Percentiles rank a stretch among this genome's conserved stretches.
Evolutionary conservation across 116 monocot species (phyloP).

Genomic region (Zostera marina): DNA sequence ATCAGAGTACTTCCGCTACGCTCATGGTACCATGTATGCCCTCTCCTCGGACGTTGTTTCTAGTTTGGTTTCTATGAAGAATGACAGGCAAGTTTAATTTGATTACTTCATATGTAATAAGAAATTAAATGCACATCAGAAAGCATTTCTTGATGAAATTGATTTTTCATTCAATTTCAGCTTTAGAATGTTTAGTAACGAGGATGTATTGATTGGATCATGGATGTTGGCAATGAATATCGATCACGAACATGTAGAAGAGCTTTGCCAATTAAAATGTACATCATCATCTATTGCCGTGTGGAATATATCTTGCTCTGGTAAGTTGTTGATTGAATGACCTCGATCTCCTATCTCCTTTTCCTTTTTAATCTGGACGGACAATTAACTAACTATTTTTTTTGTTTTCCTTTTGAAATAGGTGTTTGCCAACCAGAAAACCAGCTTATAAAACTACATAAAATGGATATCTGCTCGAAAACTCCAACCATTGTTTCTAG

Average conservation of each 20-base stretch:
- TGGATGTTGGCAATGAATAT: conserved; percentile 97
- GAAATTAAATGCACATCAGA: not conserved
- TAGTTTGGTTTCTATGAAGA: conserved; percentile 54
- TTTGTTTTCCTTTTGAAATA: conserved; percentile 4
- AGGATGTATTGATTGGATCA: conserved; percentile 78
- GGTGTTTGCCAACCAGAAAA: conserved; percentile 75
- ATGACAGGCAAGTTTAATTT: conserved; percentile 68
- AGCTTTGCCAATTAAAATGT: conserved; percentile 50
- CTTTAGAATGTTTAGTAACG: conserved; percentile 50
- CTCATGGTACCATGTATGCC: conserved; percentile 96
- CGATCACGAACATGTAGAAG: conserved; percentile 54
- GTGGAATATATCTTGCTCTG: conserved; percentile 95
- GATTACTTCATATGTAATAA: not conserved
- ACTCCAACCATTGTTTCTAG: conserved; percentile 23
- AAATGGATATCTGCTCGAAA: conserved; percentile 49
- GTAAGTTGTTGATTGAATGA: conserved; percentile 15
- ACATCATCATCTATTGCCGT: conserved; percentile 66
- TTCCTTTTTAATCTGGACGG: not conserved
- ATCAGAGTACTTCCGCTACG: conserved; percentile 86
- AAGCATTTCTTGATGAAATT: conserved; percentile 1
- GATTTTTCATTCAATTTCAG: conserved; percentile 4
- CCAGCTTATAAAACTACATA: conserved; percentile 65
- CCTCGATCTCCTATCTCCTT: not conserved
- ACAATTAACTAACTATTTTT: not conserved
- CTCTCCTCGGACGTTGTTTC: conserved; percentile 86